Evolutionary conservation across 116 monocot species (phyloP), one percentile per base, ranked within the genome.

Genomic region (Iris pallida): DNA sequence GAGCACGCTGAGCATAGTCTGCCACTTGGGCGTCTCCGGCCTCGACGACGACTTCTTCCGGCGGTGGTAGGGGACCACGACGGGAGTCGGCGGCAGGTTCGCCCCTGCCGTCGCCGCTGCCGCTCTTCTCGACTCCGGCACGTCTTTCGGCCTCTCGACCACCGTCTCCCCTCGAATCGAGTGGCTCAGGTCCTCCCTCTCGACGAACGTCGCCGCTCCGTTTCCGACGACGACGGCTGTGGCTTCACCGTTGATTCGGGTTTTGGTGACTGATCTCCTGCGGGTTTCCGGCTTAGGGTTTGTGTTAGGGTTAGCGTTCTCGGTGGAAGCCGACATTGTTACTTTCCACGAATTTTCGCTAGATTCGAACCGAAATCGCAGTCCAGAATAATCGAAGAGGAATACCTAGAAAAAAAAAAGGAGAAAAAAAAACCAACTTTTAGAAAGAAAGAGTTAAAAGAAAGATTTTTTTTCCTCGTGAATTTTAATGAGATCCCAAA

Each of bases 21-120:
- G 71, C 88, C 86, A 82, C 44, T 47, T 75, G 47, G 86, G 72
- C 15, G 75, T 89, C 57, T 80, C 81, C 3, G 59, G 54, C 45
- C 73, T 93, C 5, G 78, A 55, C 0, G 42, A 8, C 11, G 60
- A 12, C 46, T 69, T 86, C 73, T 66, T 80, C 63, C 30, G 30
- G 17, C 68, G 79, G 4, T 68, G 65, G 12, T 76, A 64, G 56
- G 79, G 64, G 53, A 71, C 12, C 8, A 63, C 42, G 51, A 78
- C 56, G 10, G 73, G 20, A 65, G 77, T 30, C 30, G 30, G 30
- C 30, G 30, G 30, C 3, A 30, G 30, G 30, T 30, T 30, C 3
- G 30, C 3, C 30, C 30, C 30, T 30, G 30, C 30, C 30, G 30
- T 30, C 30, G 30, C 16, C 20, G 73, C 57, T 42, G 57, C 57